Evolutionary conservation across 805 yeast genomes (phyloP).

Genomic region (Candida tallmaniae): DNA sequence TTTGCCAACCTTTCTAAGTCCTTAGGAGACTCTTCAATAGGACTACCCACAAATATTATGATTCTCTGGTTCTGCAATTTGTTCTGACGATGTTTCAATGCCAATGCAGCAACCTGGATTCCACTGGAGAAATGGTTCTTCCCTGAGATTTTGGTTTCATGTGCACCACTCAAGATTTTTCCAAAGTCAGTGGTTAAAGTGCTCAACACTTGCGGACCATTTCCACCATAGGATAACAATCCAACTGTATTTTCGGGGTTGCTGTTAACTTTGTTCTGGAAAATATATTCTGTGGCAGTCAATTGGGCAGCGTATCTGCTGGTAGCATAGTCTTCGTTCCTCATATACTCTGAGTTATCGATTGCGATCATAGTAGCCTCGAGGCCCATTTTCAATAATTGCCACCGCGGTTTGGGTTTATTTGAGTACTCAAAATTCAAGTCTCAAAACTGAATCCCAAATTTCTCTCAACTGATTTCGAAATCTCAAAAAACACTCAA

Average conservation of each 20-base stretch:
- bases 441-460: too few species aligned
- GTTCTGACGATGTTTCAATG: conserved; percentile 94
- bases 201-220: conserved; percentile 78
- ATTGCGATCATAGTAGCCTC: conserved; percentile 95
- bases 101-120: conserved; percentile 85
- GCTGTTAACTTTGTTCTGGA: conserved; percentile 76
- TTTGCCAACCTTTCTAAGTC: conserved; percentile 83
- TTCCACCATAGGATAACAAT: conserved; percentile 80
- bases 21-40: conserved; percentile 62
- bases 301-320: conserved; percentile 89
- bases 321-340: conserved; percentile 91
- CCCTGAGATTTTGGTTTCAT: conserved; percentile 72
- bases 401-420: conserved; percentile 1
- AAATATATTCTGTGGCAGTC: conserved; percentile 82
- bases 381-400: conserved; percentile 60
- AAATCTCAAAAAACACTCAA: background rate
- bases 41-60: conserved; percentile 84
- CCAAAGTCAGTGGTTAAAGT: conserved; percentile 88
- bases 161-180: conserved; percentile 76
- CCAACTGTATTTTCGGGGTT: conserved; percentile 97
- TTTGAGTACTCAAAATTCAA: too few species aligned
- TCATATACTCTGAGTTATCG: conserved; percentile 93
- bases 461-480: conserved; percentile 10
- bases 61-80: conserved; percentile 89
- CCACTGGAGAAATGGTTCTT: conserved; percentile 67